Percentiles rank a stretch among this genome's conserved stretches.
Evolutionary conservation across 306 rosid genomes (phyloP).

Genomic region (Quercus cerris): DNA sequence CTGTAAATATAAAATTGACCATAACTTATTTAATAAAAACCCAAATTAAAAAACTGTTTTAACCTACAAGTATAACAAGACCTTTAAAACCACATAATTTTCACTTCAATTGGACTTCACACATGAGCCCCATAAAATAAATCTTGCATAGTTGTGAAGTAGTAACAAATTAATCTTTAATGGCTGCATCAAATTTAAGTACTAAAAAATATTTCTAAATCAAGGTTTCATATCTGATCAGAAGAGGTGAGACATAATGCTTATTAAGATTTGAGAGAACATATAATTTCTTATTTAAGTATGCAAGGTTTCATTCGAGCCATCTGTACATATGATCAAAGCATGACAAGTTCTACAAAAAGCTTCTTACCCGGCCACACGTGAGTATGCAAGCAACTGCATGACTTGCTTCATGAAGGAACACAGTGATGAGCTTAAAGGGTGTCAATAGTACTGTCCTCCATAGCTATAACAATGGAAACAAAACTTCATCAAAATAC

Average conservation of each 20-base stretch:
- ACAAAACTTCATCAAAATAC: constrained; percentile 29
- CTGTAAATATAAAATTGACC: no score
- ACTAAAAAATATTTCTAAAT: background rate
- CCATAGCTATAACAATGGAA: constrained; percentile 67
- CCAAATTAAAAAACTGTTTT: no score
- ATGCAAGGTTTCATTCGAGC: background rate
- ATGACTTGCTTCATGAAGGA: constrained; percentile 92
- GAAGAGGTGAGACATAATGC: background rate
- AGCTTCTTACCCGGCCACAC: constrained; percentile 73
- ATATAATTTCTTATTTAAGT: background rate
- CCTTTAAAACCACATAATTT: no score
- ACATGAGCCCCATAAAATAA: no score
- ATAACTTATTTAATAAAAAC: no score
- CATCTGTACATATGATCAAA: constrained; percentile 18
- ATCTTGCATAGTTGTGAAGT: no score
- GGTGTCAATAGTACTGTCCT: constrained; percentile 84
- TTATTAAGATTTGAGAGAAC: background rate
- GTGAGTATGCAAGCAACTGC: constrained; percentile 93
- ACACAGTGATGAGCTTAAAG: constrained; percentile 95
- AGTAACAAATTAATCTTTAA: no score
- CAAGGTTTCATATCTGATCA: background rate
- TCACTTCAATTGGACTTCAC: no score
- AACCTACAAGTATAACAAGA: no score
- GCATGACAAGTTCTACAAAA: constrained; percentile 8
- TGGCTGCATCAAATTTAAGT: background rate